Evolutionary conservation across 805 yeast species (phyloP), one percentile per base, ranked within the genome.

Genomic region (Cyberlindnera subsufficiens): DNA sequence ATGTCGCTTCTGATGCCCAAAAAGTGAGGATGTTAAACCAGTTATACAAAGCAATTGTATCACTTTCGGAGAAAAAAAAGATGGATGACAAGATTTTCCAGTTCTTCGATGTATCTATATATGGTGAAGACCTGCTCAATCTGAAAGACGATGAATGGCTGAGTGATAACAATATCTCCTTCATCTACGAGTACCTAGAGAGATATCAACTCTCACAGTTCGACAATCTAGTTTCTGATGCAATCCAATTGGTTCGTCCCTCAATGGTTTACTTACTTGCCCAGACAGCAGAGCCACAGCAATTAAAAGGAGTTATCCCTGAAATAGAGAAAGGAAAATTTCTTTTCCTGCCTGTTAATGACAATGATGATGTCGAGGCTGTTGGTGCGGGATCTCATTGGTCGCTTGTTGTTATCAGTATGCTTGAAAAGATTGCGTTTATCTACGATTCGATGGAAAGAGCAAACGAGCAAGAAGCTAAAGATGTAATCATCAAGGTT

Each of bases 311-410:
- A 2, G 77, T 72, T 1, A 53, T 77, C 22, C 82, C 82, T 0
- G 57, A 66, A 0, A 44, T 77, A 5, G 67, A 66, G 13, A 50
- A 61, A 1, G 64, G 77, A 3, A 61, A 66, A 13, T 75, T 79
- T 50, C 67, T 85, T 1, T 83, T 86, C 48, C 57, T 83, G 32
- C 93, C 91, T 0, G 66, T 83, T 25, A 85, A 82, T 57, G 83
- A 77, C 55, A 78, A 76, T 46, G 82, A 72, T 37, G 82, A 79
- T 42, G 65, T 78, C 34, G 82, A 72, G 37, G 63, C 64, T 0
- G 76, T 73, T 3, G 84, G 77, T 46, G 80, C 81, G 15, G 93
- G 91, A 1, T 79, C 78, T 37, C 93, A 86, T 61, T 85, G 95
- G 93, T 78, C 86, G 1, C 61, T 86, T 14, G 68, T 80, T 13